These are phyloP conservation scores for Fragaria iinumae DNA, from an alignment of 306 rosid species.

Conservation along the genomic window DNA sequence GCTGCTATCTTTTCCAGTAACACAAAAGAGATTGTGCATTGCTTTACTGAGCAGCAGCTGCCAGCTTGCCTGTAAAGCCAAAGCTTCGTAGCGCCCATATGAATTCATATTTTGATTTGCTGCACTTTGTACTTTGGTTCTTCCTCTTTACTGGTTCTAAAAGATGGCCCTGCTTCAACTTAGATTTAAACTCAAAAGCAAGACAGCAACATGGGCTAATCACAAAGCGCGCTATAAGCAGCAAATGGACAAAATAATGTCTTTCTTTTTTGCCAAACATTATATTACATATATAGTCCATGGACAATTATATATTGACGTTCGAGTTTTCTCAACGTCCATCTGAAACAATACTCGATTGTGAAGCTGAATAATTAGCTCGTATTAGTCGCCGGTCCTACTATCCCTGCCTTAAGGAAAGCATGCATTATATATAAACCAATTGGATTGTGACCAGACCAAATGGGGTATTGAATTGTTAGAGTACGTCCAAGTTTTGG, in stretches of 20 bases:
- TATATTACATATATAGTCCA: neutral
- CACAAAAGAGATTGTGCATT: slow-evolving; percentile 21
- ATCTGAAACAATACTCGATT: neutral
- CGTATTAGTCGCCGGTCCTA: neutral
- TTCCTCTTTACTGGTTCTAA: neutral
- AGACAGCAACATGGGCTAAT: slow-evolving; percentile 23
- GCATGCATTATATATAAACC: neutral
- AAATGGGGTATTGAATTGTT: neutral
- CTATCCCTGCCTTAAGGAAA: neutral
- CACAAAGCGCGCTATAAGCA: slow-evolving; percentile 6
- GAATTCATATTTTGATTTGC: slow-evolving; percentile 9
- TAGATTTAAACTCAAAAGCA: slow-evolving; percentile 12
- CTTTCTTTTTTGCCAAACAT: neutral
- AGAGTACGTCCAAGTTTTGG: neutral
- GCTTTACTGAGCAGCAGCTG: slow-evolving; percentile 21
- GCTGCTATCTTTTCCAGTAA: neutral
- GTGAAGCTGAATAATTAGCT: neutral
- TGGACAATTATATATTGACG: too few species aligned
- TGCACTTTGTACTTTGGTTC: slow-evolving; percentile 26
- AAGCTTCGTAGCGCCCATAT: slow-evolving; percentile 1
- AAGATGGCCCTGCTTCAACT: too few species aligned
- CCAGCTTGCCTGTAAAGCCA: slow-evolving; percentile 22
- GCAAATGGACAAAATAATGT: slow-evolving; percentile 14
- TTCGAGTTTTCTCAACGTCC: neutral
- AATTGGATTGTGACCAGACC: neutral